A percentile compares a stretch with the other conserved stretches of the same genome.
These are phyloP conservation scores for Alternaria postmessia DNA, from an alignment of 2,329 filamentous ascomycete genomes.

Conservation along the genomic window DNA sequence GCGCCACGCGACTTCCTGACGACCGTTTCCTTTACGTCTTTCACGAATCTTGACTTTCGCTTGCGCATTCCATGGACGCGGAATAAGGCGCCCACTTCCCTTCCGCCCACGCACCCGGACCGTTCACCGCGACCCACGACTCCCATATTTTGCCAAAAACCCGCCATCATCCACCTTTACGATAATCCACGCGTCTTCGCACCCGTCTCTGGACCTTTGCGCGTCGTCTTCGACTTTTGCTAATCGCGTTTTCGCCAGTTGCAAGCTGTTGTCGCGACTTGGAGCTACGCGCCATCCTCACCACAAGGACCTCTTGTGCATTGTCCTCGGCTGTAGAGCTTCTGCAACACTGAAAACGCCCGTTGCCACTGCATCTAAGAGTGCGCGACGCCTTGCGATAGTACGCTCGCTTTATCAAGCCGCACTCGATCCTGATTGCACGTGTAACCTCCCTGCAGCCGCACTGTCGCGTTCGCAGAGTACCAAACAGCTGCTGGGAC, in stretches of 20 bases:
- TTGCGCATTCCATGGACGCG: slow-evolving; percentile 26
- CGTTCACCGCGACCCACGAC: slow-evolving; percentile 27
- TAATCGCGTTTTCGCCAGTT: slow-evolving; percentile 14
- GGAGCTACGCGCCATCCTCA: slow-evolving; percentile 33
- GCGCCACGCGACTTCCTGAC: slow-evolving; percentile 25
- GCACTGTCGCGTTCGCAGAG: slow-evolving; percentile 48
- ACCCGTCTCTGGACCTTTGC: slow-evolving; percentile 11
- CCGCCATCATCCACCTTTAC: slow-evolving; percentile 11
- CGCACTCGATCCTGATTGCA: slow-evolving; percentile 34
- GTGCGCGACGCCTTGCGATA: slow-evolving; percentile 33
- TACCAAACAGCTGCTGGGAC: slow-evolving; percentile 42
- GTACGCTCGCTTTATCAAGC: slow-evolving; percentile 26
- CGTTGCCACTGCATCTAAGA: slow-evolving; percentile 17
- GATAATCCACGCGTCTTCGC: slow-evolving; percentile 17
- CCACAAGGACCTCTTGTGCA: slow-evolving; percentile 24
- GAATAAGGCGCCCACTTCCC: slow-evolving; percentile 28
- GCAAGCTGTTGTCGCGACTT: slow-evolving; percentile 22
- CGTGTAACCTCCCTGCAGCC: slow-evolving; percentile 45
- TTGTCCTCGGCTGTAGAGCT: slow-evolving; percentile 30
- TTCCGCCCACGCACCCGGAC: slow-evolving; percentile 30
- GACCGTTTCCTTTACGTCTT: slow-evolving; percentile 37
- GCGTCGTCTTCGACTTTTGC: slow-evolving; percentile 14
- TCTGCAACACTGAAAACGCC: slow-evolving; percentile 24
- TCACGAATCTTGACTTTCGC: slow-evolving; percentile 20
- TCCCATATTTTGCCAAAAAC: slow-evolving; percentile 18